These are phyloP conservation scores for Polygonum aviculare DNA, from an alignment of 148 eudicot genomes.

Conservation along the genomic window DNA sequence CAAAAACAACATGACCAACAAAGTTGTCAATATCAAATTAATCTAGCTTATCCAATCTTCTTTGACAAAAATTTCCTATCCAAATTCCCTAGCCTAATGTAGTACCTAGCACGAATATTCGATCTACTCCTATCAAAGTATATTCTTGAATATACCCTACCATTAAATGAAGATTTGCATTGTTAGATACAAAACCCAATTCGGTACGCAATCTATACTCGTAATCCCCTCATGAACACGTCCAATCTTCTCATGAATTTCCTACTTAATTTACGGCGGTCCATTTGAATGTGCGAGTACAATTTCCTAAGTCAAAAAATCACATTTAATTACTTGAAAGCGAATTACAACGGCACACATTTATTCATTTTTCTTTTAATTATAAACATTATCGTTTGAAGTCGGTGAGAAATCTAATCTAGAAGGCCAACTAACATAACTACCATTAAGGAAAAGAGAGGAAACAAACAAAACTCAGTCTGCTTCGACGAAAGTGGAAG, in stretches of 20 bases:
- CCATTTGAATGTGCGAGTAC: neutral
- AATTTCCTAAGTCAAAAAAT: neutral
- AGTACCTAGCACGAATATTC: too few species aligned
- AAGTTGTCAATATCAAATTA: too few species aligned
- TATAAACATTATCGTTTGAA: neutral
- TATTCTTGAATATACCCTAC: too few species aligned
- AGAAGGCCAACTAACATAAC: constrained; percentile 1
- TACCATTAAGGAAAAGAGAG: neutral
- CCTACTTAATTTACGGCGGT: neutral
- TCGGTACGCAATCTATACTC: neutral
- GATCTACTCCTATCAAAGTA: too few species aligned
- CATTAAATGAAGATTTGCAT: neutral
- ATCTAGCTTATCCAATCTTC: too few species aligned
- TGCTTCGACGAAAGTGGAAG: too few species aligned
- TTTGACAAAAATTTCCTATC: too few species aligned
- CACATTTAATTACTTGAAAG: neutral
- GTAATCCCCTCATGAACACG: neutral
- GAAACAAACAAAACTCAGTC: neutral
- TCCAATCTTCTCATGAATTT: neutral
- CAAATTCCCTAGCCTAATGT: too few species aligned
- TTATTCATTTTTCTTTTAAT: neutral
- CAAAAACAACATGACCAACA: too few species aligned
- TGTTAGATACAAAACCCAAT: neutral
- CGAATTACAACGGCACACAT: neutral
- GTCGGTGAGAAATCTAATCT: neutral